Conservation (phyloP, 225 moss, liverwort and hornwort genomes). For the Sphagnum contortum region DNA sequence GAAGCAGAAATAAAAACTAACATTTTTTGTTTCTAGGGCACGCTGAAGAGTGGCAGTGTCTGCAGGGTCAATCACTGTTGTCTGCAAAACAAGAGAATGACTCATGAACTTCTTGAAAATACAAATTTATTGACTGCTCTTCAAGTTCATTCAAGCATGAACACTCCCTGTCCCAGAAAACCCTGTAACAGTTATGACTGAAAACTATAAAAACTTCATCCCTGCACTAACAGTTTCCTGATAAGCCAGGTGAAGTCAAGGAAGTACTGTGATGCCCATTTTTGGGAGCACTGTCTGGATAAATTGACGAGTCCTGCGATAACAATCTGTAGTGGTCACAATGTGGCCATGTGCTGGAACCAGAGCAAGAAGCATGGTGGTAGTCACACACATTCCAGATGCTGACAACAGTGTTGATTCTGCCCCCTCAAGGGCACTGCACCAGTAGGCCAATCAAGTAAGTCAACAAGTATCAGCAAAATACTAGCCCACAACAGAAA, state of each 20-base stretch:
- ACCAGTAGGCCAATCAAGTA: not conserved
- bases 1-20: conserved; percentile 20
- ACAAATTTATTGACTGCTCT: too few species aligned
- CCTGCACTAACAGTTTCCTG: not conserved
- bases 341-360: conserved; percentile 93
- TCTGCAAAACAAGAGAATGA: conserved; percentile 31
- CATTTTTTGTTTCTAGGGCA: conserved; percentile 71
- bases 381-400: conserved; percentile 96
- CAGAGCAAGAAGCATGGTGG: conserved; percentile 91
- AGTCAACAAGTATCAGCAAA: conserved; percentile 2
- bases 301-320: conserved; percentile 95
- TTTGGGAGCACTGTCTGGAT: conserved; percentile 99
- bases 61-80: conserved; percentile 90
- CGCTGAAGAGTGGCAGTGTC: conserved; percentile 55
- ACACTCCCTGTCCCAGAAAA: too few species aligned
- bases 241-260: not conserved
- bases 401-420: conserved; percentile 88
- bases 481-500: not conserved
- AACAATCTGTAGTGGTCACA: conserved; percentile 94
- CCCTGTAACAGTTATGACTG: too few species aligned
- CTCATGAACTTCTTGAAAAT: too few species aligned
- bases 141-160: too few species aligned
- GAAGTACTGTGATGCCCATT: conserved; percentile 80
- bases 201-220: not conserved
- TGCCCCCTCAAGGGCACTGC: conserved; percentile 91